These are phyloP conservation scores for Candida stauntonica DNA, from an alignment of 805 yeast species.

Conservation along the genomic window DNA sequence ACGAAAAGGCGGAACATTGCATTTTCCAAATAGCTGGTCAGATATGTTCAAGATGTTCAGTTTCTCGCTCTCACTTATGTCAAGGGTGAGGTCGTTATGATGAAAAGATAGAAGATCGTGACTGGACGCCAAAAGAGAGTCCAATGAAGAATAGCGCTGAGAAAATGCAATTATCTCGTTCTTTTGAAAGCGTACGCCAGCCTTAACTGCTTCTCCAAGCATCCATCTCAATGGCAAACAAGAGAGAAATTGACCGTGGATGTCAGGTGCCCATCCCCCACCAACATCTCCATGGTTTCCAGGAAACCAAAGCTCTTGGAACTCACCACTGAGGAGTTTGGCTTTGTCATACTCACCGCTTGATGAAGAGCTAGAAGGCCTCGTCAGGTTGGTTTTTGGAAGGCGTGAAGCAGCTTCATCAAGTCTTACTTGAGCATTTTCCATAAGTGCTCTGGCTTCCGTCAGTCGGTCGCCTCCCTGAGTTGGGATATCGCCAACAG, in stretches of 20 bases:
- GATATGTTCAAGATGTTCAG: conserved; percentile 12
- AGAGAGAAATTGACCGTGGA: conserved; percentile 40
- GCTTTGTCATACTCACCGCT: conserved; percentile 24
- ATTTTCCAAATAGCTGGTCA: conserved; percentile 3
- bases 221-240: conserved; percentile 60
- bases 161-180: conserved; percentile 39
- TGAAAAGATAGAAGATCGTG: conserved; percentile 46
- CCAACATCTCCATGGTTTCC: conserved; percentile 71
- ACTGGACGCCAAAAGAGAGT: conserved; percentile 42
- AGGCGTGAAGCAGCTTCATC: neutral
- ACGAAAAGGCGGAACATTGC: conserved; percentile 18
- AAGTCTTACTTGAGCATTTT: conserved; percentile 15
- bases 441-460: conserved; percentile 17
- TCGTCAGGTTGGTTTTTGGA: neutral
- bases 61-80: conserved; percentile 10
- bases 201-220: conserved; percentile 45
- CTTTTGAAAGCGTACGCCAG: conserved; percentile 45
- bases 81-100: conserved; percentile 15
- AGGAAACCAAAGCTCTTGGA: conserved; percentile 60
- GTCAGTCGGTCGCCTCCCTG: no score
- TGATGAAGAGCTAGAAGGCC: conserved; percentile 6
- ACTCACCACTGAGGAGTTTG: conserved; percentile 28
- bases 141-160: conserved; percentile 33
- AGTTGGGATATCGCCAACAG: neutral
- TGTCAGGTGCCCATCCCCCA: conserved; percentile 57